Percentiles rank a stretch among this genome's conserved stretches.
phyloP scores from a whole-genome alignment of 1,284 basidiomycete genomes.

The Porodaedalea pini region DNA sequence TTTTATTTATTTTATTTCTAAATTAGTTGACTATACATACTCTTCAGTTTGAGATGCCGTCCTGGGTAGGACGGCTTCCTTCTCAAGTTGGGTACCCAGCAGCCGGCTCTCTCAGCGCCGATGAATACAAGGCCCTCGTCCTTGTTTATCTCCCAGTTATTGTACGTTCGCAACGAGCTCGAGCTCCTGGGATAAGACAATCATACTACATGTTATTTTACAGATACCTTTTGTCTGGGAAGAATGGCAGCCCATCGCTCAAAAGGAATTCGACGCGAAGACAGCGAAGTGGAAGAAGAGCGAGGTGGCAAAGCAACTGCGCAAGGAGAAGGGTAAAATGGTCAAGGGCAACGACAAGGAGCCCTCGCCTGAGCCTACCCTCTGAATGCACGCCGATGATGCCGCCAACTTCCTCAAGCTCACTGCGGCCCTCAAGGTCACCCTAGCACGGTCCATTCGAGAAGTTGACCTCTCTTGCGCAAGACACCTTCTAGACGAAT shows the following conservation, averaged over 20 bases:
- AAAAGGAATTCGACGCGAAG: slow-evolving; percentile 11
- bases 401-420: slow-evolving; percentile 16
- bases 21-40: neutral
- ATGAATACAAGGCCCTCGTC: slow-evolving; percentile 11
- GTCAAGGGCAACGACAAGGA: neutral
- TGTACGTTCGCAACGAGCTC: neutral
- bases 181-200: neutral
- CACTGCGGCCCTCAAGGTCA: too few species aligned
- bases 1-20: neutral
- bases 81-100: slow-evolving; percentile 10
- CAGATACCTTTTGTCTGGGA: slow-evolving; percentile 22
- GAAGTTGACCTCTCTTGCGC: slow-evolving; percentile 8
- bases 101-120: slow-evolving; percentile 8
- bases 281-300: neutral
- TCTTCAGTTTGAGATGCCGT: slow-evolving; percentile 17
- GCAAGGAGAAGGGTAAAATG: too few species aligned
- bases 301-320: neutral
- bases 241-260: slow-evolving; percentile 12
- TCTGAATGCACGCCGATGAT: slow-evolving; percentile 10
- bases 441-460: slow-evolving; percentile 6
- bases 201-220: neutral
- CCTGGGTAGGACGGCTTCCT: slow-evolving; percentile 9
- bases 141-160: slow-evolving; percentile 3
- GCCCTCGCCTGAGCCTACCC: too few species aligned
- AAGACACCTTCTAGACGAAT: slow-evolving; percentile 13